Percentiles rank a stretch among this genome's conserved stretches.
Evolutionary conservation across 116 monocot genomes (phyloP).

Genomic region (Cymodocea nodosa): DNA sequence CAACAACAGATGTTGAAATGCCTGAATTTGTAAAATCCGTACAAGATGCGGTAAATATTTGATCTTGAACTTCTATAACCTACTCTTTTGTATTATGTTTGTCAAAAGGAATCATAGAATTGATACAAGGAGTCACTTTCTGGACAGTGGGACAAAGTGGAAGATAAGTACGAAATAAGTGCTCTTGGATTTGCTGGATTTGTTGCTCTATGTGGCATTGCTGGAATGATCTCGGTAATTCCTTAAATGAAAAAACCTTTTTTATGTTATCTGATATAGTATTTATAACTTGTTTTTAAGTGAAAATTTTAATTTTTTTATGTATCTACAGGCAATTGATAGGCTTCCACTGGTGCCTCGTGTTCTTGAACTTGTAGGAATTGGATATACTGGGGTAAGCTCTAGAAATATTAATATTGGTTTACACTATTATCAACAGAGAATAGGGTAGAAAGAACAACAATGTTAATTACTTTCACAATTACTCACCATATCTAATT

Average conservation of each 20-base stretch:
- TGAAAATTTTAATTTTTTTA: background rate
- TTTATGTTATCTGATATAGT: background rate
- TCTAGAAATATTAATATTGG: background rate
- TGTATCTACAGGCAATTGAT: constrained; percentile 65
- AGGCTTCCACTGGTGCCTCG: constrained; percentile 87
- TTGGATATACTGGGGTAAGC: constrained; percentile 77
- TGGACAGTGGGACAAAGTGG: constrained; percentile 74
- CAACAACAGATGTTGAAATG: constrained; percentile 16
- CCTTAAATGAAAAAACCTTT: background rate
- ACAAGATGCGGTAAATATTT: constrained; percentile 46
- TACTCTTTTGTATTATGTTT: background rate
- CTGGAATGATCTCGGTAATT: constrained; percentile 68
- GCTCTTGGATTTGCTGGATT: constrained; percentile 38
- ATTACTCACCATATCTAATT: background rate
- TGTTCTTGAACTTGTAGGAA: constrained; percentile 76
- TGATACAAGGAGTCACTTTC: constrained; percentile 10
- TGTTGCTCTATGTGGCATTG: constrained; percentile 52
- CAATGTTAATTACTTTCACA: background rate
- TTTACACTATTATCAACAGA: background rate
- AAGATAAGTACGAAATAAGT: constrained; percentile 72
- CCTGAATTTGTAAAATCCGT: constrained; percentile 59
- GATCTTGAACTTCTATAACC: background rate
- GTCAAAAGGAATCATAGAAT: background rate
- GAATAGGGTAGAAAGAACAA: background rate
- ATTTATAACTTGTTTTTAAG: background rate